phyloP scores from a whole-genome alignment of 495 filamentous ascomycete species.

The Terfezia boudieri region DNA sequence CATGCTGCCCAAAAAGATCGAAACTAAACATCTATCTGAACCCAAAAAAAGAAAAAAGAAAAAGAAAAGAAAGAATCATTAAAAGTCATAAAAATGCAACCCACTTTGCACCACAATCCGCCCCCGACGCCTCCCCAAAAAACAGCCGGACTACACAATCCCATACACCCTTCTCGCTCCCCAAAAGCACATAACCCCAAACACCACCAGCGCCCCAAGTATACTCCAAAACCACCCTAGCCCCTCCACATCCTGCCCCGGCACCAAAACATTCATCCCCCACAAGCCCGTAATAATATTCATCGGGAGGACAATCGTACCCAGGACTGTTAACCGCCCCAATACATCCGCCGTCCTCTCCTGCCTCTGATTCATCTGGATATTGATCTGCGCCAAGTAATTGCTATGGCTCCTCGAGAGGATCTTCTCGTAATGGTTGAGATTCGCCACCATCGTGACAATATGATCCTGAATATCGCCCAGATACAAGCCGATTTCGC shows the following conservation, averaged over 20 bases:
- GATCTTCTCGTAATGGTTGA: constrained; percentile 94
- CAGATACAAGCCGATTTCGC: constrained; percentile 87
- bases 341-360: constrained; percentile 81
- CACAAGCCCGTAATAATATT: constrained; percentile 90
- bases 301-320: constrained; percentile 86
- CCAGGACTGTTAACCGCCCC: constrained; percentile 85
- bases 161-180: constrained; percentile 49
- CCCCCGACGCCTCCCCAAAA: no score
- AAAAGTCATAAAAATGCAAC: no score
- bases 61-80: no score
- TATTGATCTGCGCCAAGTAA: constrained; percentile 82
- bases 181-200: constrained; percentile 57
- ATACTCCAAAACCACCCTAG: constrained; percentile 59
- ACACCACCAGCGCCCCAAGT: constrained; percentile 50
- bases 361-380: constrained; percentile 51
- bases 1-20: no score
- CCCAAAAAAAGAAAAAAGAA: no score
- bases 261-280: constrained; percentile 87
- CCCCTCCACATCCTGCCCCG: constrained; percentile 33
- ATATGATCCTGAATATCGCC: constrained; percentile 96
- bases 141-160: no score
- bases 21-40: no score
- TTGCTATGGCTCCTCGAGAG: constrained; percentile 87
- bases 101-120: no score
- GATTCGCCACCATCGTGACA: constrained; percentile 92